Percentiles rank a stretch among this genome's conserved stretches.
Evolutionary conservation across 2,329 filamentous ascomycete genomes (phyloP).

Genomic region (Fusarium fracticaudum): DNA sequence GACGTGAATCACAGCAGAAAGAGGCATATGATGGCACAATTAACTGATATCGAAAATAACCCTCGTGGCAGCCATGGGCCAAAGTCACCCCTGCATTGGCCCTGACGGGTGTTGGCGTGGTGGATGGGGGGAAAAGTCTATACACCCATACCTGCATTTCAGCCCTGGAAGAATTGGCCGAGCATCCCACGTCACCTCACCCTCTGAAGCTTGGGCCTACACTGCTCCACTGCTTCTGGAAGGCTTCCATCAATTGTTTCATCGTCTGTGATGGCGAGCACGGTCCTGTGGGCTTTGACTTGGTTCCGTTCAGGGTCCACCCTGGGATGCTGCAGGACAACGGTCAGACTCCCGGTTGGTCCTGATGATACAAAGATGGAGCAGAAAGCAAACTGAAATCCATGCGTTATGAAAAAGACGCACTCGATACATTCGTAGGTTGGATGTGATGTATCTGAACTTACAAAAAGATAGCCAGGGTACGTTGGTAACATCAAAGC

Average conservation of each 20-base stretch:
- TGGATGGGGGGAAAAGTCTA: slow-evolving; percentile 7
- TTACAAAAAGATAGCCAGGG: background rate
- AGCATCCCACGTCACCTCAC: slow-evolving; percentile 24
- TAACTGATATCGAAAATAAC: slow-evolving; percentile 24
- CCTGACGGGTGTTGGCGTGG: slow-evolving; percentile 18
- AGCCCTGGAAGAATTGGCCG: slow-evolving; percentile 31
- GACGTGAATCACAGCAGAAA: slow-evolving; percentile 39
- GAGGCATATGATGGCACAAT: slow-evolving; percentile 36
- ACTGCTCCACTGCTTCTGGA: slow-evolving; percentile 43
- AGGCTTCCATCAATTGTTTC: slow-evolving; percentile 43
- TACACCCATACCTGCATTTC: slow-evolving; percentile 17
- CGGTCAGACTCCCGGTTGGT: slow-evolving; percentile 34
- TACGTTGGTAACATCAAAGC: background rate
- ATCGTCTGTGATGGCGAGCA: slow-evolving; percentile 38
- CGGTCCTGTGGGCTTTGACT: slow-evolving; percentile 20
- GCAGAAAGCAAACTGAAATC: background rate
- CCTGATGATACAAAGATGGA: slow-evolving; percentile 25
- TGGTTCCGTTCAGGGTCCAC: slow-evolving; percentile 26
- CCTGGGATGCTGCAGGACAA: slow-evolving; percentile 27
- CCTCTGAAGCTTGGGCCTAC: background rate
- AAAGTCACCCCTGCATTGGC: slow-evolving; percentile 39
- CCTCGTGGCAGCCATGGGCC: slow-evolving; percentile 44
- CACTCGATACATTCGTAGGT: background rate
- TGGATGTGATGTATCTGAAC: background rate
- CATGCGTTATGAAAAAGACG: background rate